phyloP scores from a whole-genome alignment of 345 rosid genomes.

The Citrus sp. region DNA sequence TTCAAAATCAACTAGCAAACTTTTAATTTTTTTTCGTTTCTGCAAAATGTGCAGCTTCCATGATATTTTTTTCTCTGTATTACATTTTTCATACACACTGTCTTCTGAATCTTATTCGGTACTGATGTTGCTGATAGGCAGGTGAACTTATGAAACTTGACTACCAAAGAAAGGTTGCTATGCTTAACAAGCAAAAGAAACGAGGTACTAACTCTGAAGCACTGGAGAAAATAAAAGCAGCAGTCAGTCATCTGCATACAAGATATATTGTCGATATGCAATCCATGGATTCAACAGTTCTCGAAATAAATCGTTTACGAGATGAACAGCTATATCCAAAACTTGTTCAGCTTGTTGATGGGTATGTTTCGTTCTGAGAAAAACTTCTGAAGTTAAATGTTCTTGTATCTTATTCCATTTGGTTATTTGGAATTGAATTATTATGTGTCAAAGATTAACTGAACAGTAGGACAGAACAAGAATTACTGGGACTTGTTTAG shows the following conservation, averaged over 20 bases:
- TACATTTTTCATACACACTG: background rate
- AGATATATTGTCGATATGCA: slow-evolving; percentile 99
- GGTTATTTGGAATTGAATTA: background rate
- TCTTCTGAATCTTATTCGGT: slow-evolving; percentile 23
- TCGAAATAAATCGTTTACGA: slow-evolving; percentile 86
- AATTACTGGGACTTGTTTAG: background rate
- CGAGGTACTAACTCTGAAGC: slow-evolving; percentile 69
- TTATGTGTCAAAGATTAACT: background rate
- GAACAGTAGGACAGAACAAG: background rate
- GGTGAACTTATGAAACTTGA: slow-evolving; percentile 92
- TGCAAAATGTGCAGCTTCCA: background rate
- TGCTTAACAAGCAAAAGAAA: slow-evolving; percentile 67
- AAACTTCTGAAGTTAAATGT: background rate
- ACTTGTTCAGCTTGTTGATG: slow-evolving; percentile 78
- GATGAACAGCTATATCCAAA: slow-evolving; percentile 83
- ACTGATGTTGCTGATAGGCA: slow-evolving; percentile 48
- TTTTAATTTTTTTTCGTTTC: background rate
- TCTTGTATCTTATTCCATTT: background rate
- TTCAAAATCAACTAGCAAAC: background rate
- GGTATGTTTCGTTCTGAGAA: slow-evolving; percentile 50
- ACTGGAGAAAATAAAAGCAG: slow-evolving; percentile 82
- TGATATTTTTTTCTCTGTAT: background rate
- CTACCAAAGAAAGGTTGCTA: slow-evolving; percentile 78
- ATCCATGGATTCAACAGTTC: slow-evolving; percentile 96
- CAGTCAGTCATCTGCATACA: slow-evolving; percentile 89